Conservation (phyloP, 2,329 filamentous ascomycete species). For the Boeremia lycopersici region DNA sequence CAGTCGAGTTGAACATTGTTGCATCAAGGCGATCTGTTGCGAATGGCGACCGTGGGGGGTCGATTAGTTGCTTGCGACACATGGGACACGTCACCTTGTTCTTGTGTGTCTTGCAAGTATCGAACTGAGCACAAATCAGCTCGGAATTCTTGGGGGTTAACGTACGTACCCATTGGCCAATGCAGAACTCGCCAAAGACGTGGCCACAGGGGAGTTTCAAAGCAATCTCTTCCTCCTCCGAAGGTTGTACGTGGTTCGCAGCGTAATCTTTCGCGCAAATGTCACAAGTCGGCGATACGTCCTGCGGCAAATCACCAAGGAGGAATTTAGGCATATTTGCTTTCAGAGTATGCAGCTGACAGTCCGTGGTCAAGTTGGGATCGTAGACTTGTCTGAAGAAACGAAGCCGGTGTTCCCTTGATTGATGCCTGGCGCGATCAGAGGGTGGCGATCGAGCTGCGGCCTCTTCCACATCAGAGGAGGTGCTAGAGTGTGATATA, state of each 20-base stretch:
- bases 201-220: slow-evolving; percentile 45
- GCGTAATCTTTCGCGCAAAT: slow-evolving; percentile 48
- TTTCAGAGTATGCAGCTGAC: slow-evolving; percentile 41
- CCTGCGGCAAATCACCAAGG: slow-evolving; percentile 34
- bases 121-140: slow-evolving; percentile 27
- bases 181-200: slow-evolving; percentile 44
- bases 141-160: background rate
- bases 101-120: slow-evolving; percentile 44
- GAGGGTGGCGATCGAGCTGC: slow-evolving; percentile 30
- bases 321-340: slow-evolving; percentile 33
- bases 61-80: slow-evolving; percentile 43
- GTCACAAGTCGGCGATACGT: slow-evolving; percentile 35
- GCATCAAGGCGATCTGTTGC: slow-evolving; percentile 16
- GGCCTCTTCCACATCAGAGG: slow-evolving; percentile 34
- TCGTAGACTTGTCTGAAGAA: slow-evolving; percentile 23
- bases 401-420: slow-evolving; percentile 25
- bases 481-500: slow-evolving; percentile 26
- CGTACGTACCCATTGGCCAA: slow-evolving; percentile 40
- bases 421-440: slow-evolving; percentile 21
- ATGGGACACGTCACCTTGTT: slow-evolving; percentile 48
- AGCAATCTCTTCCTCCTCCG: slow-evolving; percentile 42
- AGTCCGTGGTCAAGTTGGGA: slow-evolving; percentile 28
- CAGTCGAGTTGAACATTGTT: background rate
- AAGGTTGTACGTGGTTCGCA: slow-evolving; percentile 28
- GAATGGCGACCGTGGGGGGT: slow-evolving; percentile 22